A percentile compares a stretch with the other conserved stretches of the same genome.
Evolutionary conservation across 2,329 filamentous ascomycete genomes (phyloP).

Genomic region (Hymenoscyphus occultus): DNA sequence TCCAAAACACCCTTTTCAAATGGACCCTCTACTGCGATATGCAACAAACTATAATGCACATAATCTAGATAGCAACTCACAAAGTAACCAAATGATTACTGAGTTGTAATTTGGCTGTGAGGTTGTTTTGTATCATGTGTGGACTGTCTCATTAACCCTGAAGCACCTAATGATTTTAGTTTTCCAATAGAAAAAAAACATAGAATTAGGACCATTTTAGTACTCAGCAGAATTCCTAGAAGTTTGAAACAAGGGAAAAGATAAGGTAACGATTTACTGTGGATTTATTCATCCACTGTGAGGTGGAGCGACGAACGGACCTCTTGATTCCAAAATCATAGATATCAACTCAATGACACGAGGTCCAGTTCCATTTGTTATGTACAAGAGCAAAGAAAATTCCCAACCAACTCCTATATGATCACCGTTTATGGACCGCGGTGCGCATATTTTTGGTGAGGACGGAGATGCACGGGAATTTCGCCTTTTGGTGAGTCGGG

Average conservation of each 20-base stretch:
- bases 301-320: too few relatives aligned
- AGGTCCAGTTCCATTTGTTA: background rate
- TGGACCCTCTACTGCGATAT: too few relatives aligned
- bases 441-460: conserved; percentile 51
- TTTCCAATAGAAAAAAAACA: too few relatives aligned
- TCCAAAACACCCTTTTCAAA: too few relatives aligned
- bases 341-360: background rate
- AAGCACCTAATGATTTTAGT: too few relatives aligned
- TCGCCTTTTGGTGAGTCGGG: conserved; percentile 69
- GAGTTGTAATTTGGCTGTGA: background rate
- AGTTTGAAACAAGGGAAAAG: too few relatives aligned
- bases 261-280: too few relatives aligned
- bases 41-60: background rate
- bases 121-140: background rate
- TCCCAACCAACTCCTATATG: background rate
- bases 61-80: background rate
- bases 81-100: background rate
- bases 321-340: background rate
- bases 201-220: too few relatives aligned
- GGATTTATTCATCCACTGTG: too few relatives aligned
- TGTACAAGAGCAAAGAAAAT: background rate
- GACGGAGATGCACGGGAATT: conserved; percentile 71
- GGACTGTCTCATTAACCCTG: too few relatives aligned
- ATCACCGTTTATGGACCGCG: conserved; percentile 22
- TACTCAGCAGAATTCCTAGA: too few relatives aligned